phyloP scores from a whole-genome alignment of 2,329 filamentous ascomycete species.

The Tricladium varicosporioides region DNA sequence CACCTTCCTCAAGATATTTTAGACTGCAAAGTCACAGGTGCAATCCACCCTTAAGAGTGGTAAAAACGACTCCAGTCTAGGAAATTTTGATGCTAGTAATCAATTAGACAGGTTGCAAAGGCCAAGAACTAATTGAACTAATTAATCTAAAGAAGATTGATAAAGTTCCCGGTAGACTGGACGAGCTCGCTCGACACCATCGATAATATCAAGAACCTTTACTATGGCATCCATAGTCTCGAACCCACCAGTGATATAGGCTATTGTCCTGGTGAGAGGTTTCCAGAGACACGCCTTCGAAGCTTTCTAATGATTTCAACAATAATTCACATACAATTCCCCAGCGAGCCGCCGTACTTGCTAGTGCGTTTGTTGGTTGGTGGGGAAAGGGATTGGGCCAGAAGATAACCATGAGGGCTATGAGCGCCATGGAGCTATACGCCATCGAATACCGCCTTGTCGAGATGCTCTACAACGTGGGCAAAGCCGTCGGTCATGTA shows the following conservation, averaged over 20 bases:
- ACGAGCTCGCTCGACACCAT: slow-evolving; percentile 49
- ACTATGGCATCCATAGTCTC: slow-evolving; percentile 51
- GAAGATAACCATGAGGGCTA: slow-evolving; percentile 32
- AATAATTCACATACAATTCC: slow-evolving; percentile 42
- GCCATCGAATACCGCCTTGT: slow-evolving; percentile 60
- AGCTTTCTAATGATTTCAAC: slow-evolving; percentile 59
- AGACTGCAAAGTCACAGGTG: too few relatives aligned
- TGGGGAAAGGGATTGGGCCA: slow-evolving; percentile 32
- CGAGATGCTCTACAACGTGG: slow-evolving; percentile 58
- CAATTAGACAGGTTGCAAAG: too few relatives aligned
- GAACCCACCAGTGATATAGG: slow-evolving; percentile 62
- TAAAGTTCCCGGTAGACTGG: slow-evolving; percentile 44
- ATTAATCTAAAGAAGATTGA: too few relatives aligned
- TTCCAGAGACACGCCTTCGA: slow-evolving; percentile 38
- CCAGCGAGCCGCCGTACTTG: slow-evolving; percentile 32
- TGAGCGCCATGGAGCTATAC: slow-evolving; percentile 37
- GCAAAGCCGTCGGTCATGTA: slow-evolving; percentile 59
- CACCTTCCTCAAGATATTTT: too few relatives aligned
- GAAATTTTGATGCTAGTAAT: too few relatives aligned
- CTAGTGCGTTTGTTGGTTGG: slow-evolving; percentile 32
- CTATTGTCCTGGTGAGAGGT: slow-evolving; percentile 43
- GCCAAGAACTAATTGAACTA: too few relatives aligned
- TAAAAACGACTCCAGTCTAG: too few relatives aligned
- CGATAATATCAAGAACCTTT: slow-evolving; percentile 44
- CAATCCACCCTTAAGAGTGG: too few relatives aligned